These are phyloP conservation scores for Marasmius fiardii DNA, from an alignment of 1,284 basidiomycete genomes.

Conservation along the genomic window DNA sequence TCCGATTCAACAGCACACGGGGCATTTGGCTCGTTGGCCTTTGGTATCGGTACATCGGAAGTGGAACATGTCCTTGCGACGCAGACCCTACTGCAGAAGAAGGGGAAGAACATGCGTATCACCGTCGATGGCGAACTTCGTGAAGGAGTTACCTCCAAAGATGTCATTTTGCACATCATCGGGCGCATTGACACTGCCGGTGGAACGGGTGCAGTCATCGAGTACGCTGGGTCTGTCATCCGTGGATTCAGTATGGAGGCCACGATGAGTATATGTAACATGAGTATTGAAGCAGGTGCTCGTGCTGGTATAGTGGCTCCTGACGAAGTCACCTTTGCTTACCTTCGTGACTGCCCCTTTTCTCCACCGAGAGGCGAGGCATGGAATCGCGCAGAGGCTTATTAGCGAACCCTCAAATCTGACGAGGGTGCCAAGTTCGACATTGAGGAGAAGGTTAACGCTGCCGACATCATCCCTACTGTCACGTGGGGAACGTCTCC, in stretches of 20 bases:
- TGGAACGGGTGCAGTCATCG: slow-evolving; percentile 91
- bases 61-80: slow-evolving; percentile 97
- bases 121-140: slow-evolving; percentile 83
- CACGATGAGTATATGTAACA: slow-evolving; percentile 97
- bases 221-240: slow-evolving; percentile 91
- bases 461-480: slow-evolving; percentile 90
- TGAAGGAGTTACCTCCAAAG: slow-evolving; percentile 92
- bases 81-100: slow-evolving; percentile 89
- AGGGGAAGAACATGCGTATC: slow-evolving; percentile 96
- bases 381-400: slow-evolving; percentile 87
- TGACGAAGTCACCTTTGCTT: slow-evolving; percentile 88
- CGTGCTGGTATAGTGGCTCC: slow-evolving; percentile 95
- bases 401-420: slow-evolving; percentile 85
- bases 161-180: slow-evolving; percentile 94
- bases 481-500: slow-evolving; percentile 97
- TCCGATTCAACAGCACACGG: slow-evolving; percentile 68
- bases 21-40: slow-evolving; percentile 93
- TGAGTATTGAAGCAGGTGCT: slow-evolving; percentile 97
- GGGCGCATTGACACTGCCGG: slow-evolving; percentile 94
- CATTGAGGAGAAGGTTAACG: slow-evolving; percentile 81
- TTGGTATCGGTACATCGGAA: slow-evolving; percentile 96
- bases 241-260: slow-evolving; percentile 93
- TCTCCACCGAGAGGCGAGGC: slow-evolving; percentile 78
- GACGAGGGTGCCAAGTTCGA: slow-evolving; percentile 92
- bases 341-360: slow-evolving; percentile 84